Percentiles rank a stretch among this genome's conserved stretches.
Evolutionary conservation across 129 eudicot genomes (phyloP).

Genomic region (Flaveria brownii): DNA sequence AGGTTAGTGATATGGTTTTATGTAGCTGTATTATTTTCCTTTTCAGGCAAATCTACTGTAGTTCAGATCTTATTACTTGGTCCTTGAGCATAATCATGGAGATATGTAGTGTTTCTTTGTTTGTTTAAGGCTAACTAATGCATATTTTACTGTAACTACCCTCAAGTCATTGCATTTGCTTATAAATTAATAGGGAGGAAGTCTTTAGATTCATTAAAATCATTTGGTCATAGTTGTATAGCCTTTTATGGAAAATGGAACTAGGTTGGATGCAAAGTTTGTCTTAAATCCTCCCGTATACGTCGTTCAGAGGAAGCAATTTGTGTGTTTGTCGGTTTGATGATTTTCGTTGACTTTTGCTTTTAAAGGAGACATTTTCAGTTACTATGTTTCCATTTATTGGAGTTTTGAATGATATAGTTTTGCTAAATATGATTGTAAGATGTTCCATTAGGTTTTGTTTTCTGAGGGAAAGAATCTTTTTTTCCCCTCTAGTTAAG

Average conservation of each 20-base stretch:
- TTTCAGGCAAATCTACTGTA: background rate
- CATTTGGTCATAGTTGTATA: background rate
- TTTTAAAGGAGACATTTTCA: conserved; percentile 5
- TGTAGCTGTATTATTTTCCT: background rate
- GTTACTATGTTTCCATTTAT: background rate
- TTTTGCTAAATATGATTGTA: background rate
- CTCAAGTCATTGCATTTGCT: background rate
- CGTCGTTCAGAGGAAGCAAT: background rate
- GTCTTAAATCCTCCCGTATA: background rate
- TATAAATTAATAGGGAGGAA: background rate
- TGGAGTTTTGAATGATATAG: background rate
- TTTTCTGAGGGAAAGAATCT: background rate
- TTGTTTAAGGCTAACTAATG: conserved; percentile 1
- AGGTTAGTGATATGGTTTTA: background rate
- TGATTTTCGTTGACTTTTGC: background rate
- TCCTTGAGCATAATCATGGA: background rate
- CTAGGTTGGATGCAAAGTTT: background rate
- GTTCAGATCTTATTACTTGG: background rate
- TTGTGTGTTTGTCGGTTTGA: conserved; percentile 13
- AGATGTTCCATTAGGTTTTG: conserved; percentile 7
- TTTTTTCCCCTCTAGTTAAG: background rate
- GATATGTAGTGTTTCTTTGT: background rate
- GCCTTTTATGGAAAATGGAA: conserved; percentile 11
- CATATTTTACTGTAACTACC: background rate
- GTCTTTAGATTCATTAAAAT: background rate